Base-by-base conservation (phyloP, 129 eudicot genomes). In the Helianthus tuberosus region DNA sequence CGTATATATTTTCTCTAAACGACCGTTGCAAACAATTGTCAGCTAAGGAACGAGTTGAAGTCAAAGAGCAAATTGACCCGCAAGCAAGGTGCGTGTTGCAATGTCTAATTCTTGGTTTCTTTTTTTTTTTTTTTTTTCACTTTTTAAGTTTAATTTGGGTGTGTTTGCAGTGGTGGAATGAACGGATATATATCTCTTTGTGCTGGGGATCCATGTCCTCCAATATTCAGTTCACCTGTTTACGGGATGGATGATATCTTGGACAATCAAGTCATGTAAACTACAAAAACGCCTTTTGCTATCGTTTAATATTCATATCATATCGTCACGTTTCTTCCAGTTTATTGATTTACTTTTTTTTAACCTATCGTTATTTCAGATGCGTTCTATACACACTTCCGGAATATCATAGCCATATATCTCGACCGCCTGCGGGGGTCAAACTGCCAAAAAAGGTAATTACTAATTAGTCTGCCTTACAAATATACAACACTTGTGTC, bases 211-310 rank as follows among this genome's bases (percentile, higher is more conserved):
- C 96, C 92, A 15, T 90, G 96, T 51, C 96, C 98, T 65, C 95
- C 96, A 32, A 73, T 90, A 49, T 93, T 93, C 80, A 82, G 92
- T 71, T 89, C 98, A 38, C 98, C 98, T 13, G 84, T 93, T 73
- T 60, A 64, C 8, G 96, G 96, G 47, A 77, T 89, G 96, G 95
- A 93, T 74, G 96, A 93, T 67, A 84, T 93, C 51, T 72, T 90
- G 87, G 89, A 93, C 85, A 93, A 93, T 77, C 95, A 93, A 86
- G 96, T 90, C 85, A 82, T 93, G 98, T 93, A 86, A 89, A 83
- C 75, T 76, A 70, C 12, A 73, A 76, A 66, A 20, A 68, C 2
- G 57, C 53, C 60, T 69, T 15, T 16, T 63, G 63, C 61, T 63
- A 58, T 59, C 50, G 1, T 51, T 12, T 52, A 41, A 63, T 44